Conservation (phyloP, 208 protist genomes). For the Trypanosoma lewisi region DNA sequence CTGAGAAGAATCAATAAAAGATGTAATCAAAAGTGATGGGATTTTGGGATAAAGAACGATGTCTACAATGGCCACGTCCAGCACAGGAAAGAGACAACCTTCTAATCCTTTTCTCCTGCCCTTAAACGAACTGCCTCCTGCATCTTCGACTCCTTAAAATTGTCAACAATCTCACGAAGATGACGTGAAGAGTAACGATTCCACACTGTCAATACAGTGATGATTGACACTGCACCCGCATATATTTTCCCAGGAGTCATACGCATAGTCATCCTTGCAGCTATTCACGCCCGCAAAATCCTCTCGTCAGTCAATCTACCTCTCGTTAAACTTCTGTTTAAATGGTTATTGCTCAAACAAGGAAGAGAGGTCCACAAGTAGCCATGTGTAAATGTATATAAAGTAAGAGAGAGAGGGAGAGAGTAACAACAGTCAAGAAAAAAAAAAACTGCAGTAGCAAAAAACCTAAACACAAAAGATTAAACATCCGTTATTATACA, state of each 20-base stretch:
- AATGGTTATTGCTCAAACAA: background rate
- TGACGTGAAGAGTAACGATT: constrained; percentile 60
- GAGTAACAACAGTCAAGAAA: too few species aligned
- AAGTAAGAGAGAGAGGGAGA: too few species aligned
- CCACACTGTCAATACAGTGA: constrained; percentile 60
- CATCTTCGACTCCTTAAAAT: constrained; percentile 59
- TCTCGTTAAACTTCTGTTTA: background rate
- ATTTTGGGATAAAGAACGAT: too few species aligned
- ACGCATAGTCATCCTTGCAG: constrained; percentile 46
- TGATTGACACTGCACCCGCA: constrained; percentile 46
- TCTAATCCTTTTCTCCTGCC: background rate
- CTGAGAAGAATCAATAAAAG: too few species aligned
- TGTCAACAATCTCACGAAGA: constrained; percentile 62
- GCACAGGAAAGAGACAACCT: too few species aligned
- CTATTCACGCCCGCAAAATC: background rate
- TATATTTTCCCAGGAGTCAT: constrained; percentile 81
- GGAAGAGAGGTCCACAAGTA: background rate
- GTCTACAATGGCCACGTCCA: too few species aligned
- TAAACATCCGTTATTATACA: background rate
- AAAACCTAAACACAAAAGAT: background rate
- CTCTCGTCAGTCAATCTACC: background rate
- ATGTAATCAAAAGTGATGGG: too few species aligned
- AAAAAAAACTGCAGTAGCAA: background rate
- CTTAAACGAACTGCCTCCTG: constrained; percentile 53
- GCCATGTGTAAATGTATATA: background rate